These are phyloP conservation scores for Pseudisothecium myosuroides DNA, from an alignment of 225 moss, liverwort and hornwort species.

Conservation along the genomic window DNA sequence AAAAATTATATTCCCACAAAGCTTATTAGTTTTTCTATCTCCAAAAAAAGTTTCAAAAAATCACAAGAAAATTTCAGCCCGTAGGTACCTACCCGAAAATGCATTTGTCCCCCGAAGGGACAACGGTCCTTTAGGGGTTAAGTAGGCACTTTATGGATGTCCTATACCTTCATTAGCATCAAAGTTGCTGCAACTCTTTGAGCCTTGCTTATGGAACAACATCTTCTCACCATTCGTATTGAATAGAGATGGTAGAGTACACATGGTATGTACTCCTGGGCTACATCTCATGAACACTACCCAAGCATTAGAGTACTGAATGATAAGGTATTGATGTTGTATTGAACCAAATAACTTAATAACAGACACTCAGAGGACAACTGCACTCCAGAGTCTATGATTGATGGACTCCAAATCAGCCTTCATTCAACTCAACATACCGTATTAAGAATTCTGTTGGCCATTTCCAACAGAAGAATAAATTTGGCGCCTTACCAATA, in stretches of 20 bases:
- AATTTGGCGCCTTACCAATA: not conserved
- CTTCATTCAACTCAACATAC: not conserved
- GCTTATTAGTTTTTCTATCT: no score
- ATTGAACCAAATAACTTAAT: not conserved
- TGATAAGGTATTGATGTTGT: not conserved
- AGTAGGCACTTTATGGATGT: rapidly evolving
- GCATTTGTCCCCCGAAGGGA: no score
- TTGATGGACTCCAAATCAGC: not conserved
- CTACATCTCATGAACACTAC: not conserved
- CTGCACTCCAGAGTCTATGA: not conserved
- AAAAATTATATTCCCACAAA: no score
- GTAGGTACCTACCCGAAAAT: no score
- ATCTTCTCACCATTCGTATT: not conserved
- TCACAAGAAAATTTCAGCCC: no score
- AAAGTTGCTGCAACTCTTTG: not conserved
- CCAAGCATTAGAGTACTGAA: not conserved
- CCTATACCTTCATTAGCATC: not conserved
- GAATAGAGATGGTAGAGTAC: not conserved
- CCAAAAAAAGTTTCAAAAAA: no score
- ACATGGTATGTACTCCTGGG: not conserved
- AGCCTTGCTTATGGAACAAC: not conserved
- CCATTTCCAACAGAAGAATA: not conserved
- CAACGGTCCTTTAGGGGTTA: no score
- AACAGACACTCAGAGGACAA: not conserved
- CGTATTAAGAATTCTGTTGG: not conserved